phyloP scores from a whole-genome alignment of 2,329 filamentous ascomycete genomes.

The Magnaporthiopsis rhizophila region DNA sequence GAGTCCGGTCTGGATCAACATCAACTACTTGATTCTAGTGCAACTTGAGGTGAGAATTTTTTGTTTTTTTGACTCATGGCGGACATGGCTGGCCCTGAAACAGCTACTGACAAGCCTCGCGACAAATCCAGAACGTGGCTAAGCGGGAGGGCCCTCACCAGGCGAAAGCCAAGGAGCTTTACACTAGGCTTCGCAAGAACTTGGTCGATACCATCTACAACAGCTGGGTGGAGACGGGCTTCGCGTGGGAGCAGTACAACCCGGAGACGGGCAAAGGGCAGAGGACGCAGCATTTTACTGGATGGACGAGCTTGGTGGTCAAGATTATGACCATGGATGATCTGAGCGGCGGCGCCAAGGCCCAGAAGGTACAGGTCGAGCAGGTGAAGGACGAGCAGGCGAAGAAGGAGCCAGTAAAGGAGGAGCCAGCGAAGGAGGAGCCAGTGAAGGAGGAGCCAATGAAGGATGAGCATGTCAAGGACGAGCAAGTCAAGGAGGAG shows the following conservation, averaged over 20 bases:
- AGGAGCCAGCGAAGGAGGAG: neutral
- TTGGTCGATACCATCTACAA: slow-evolving; percentile 82
- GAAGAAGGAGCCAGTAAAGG: slow-evolving; percentile 1
- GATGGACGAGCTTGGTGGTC: slow-evolving; percentile 97
- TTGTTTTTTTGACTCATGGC: neutral
- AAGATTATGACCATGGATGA: slow-evolving; percentile 97
- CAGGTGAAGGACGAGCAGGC: too few relatives aligned
- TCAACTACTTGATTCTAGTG: slow-evolving; percentile 82
- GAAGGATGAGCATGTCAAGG: neutral
- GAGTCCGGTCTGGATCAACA: slow-evolving; percentile 89
- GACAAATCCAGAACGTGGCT: slow-evolving; percentile 50
- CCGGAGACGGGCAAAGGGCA: slow-evolving; percentile 90
- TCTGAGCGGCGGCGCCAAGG: slow-evolving; percentile 27
- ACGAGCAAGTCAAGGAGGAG: slow-evolving; percentile 1
- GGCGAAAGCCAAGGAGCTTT: slow-evolving; percentile 61
- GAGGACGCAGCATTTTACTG: slow-evolving; percentile 94
- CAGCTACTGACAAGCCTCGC: neutral
- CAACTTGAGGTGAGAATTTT: slow-evolving; percentile 56
- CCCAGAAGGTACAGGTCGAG: slow-evolving; percentile 1
- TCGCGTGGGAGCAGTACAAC: slow-evolving; percentile 98
- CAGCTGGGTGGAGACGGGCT: slow-evolving; percentile 84
- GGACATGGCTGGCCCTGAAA: neutral
- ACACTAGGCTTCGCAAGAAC: slow-evolving; percentile 70
- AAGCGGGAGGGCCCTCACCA: slow-evolving; percentile 59
- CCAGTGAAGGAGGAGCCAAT: neutral